Base-by-base conservation (phyloP, 306 rosid species). In the Dryas alaskensis region DNA sequence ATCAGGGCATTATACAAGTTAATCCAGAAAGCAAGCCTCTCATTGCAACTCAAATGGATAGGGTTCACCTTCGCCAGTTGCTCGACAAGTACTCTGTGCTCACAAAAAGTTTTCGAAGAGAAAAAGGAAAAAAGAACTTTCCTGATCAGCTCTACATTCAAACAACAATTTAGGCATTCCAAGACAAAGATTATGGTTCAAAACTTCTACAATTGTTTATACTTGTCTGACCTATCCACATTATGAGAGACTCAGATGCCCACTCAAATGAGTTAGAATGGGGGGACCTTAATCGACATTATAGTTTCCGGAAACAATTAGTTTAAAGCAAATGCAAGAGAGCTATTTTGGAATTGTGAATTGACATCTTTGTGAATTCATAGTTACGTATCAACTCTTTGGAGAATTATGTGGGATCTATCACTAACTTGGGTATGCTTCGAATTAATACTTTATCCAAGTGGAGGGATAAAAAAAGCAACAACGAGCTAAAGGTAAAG, bases 21-120 rank as follows among this genome's bases (percentile, higher is more conserved):
- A 65, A 89, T 87, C 96, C 96, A 89, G 79, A 89, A 89, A 53
- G 96, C 90, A 48, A 89, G 86, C 86, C 83, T 84, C 83, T 89
- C 90, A 11, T 81, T 70, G 79, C 81, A 70, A 82, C 75, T 85
- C 82, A 89, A 76, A 77, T 80, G 89, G 76, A 84, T 66, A 52
- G 92, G 92, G 69, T 87, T 89, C 73, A 86, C 92, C 74, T 87
- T 87, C 4, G 90, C 92, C 65, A 89, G 88, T 60, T 87, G 92
- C 85, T 89, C 96, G 37, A 89, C 96, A 75, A 89, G 92, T 73
- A 80, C 69, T 76, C 96, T 89, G 90, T 69, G 50, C 55, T n/a
- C 65, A 76, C 69, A 60, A 65, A 79, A 64, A n/a, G n/a, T 10
- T 64, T 64, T 17, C 16, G 0, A 37, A 72, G 55, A 49, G 42